Base-by-base conservation (phyloP, 139 green algal genomes). In the Chlamydomonas eustigma region DNA sequence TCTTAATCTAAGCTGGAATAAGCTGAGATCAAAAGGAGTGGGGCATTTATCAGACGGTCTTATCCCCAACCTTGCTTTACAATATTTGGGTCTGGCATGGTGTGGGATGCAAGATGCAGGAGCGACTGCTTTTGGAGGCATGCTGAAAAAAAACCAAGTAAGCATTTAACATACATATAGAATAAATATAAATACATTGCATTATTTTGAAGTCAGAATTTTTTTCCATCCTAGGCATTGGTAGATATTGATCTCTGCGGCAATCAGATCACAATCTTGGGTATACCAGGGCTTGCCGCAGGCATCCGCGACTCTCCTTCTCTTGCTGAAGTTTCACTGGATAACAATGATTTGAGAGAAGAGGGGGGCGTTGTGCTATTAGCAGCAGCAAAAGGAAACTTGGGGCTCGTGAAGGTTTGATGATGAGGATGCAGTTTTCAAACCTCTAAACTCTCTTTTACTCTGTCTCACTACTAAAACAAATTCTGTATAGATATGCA, bases 1-100 rank as follows among this genome's bases (percentile, higher is more conserved):
- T 18, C 69, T 90, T 2, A 84, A 85, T 72, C 52, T 90, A 0
- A 78, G 65, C 8, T 90, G 81, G 79, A 90, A 90, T 64, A 80
- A 84, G 76, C 78, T 90, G 63, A 80, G 84, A 64, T 44, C 78
- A 3, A 80, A 81, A 28, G 85, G 85, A 18, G 80, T 80, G 36
- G 64, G 36, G 28, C 52, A 71, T 5, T 32, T 90, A 39, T 77
- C 80, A 36, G 79, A 90, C 72, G 83, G 82, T 0, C 74, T 90
- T 34, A 87, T 78, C 34, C 72, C 73, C 38, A 90, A 90, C 76
- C 67, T 83, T 36, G 65, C 80, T 31, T 31, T 88, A 39, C 67
- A 79, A 73, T 50, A 70, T 31, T 69, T 88, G 73, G 74, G 74
- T 0, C 30, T 86, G 33, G 75, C 76, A 18, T 88, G 84, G 84